Conservation (phyloP, 176 grass and related monocot genomes). For the Paspalum vaginatum region DNA sequence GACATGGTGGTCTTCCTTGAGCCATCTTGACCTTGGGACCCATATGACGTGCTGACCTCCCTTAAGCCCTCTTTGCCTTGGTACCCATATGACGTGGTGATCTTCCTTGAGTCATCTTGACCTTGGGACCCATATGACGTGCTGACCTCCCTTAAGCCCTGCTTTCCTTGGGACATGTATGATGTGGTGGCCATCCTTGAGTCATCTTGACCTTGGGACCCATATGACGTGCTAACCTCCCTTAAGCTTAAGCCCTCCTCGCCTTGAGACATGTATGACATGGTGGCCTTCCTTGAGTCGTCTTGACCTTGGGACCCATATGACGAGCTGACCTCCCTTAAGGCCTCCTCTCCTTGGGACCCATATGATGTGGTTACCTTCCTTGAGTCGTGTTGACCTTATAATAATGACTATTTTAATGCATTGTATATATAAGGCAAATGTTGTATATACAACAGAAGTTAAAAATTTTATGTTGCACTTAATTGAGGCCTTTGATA, state of each 20-base stretch:
- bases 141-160: neutral
- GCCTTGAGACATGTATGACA: neutral
- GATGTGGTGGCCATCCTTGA: neutral
- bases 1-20: neutral
- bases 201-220: neutral
- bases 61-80: neutral
- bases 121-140: neutral
- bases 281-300: neutral
- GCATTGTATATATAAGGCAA: no score
- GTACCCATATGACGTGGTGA: neutral
- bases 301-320: neutral
- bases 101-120: neutral
- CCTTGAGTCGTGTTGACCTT: neutral
- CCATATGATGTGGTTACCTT: neutral
- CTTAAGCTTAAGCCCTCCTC: neutral
- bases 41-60: neutral
- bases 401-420: no score
- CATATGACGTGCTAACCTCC: neutral
- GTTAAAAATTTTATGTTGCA: no score
- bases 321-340: neutral
- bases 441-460: no score
- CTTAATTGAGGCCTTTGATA: no score
- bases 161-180: neutral
- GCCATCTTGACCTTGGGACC: neutral
- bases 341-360: accelerated